These are phyloP conservation scores for Tylopilus balloui DNA, from an alignment of 768 basidiomycete genomes.

Conservation along the genomic window DNA sequence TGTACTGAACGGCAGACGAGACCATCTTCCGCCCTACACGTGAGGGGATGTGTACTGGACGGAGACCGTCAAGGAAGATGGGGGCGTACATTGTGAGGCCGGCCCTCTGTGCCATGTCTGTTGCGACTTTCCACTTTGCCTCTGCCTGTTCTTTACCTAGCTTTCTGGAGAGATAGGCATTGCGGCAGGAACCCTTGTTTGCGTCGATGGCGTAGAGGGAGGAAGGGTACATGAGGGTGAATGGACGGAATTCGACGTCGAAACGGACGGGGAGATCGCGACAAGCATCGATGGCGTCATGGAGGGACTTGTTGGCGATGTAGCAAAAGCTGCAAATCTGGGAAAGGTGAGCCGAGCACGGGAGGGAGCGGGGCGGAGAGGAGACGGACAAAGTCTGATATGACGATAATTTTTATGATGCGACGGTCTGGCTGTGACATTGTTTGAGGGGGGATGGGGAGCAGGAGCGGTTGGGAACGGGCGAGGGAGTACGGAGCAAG, in stretches of 20 bases:
- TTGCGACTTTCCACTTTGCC: constrained; percentile 24
- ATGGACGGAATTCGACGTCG: constrained; percentile 36
- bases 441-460: background rate
- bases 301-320: constrained; percentile 36
- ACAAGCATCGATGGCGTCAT: constrained; percentile 34
- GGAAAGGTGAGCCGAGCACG: constrained; percentile 6
- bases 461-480: background rate
- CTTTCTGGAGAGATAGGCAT: constrained; percentile 23
- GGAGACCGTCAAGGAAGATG: background rate
- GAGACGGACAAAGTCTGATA: constrained; percentile 33
- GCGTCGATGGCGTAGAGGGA: constrained; percentile 19
- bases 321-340: constrained; percentile 38
- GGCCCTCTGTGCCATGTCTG: constrained; percentile 28
- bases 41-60: background rate
- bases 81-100: constrained; percentile 26
- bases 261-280: constrained; percentile 31
- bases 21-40: constrained; percentile 35
- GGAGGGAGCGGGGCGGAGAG: background rate
- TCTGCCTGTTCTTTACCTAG: constrained; percentile 27
- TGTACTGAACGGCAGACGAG: constrained; percentile 37
- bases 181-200: constrained; percentile 19
- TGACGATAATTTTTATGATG: constrained; percentile 30
- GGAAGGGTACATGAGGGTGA: constrained; percentile 25
- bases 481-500: constrained; percentile 5
- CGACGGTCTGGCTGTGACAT: constrained; percentile 24